Percentiles rank a stretch among this genome's conserved stretches.
Evolutionary conservation across 306 rosid genomes (phyloP).

Genomic region (Alnus glutinosa): DNA sequence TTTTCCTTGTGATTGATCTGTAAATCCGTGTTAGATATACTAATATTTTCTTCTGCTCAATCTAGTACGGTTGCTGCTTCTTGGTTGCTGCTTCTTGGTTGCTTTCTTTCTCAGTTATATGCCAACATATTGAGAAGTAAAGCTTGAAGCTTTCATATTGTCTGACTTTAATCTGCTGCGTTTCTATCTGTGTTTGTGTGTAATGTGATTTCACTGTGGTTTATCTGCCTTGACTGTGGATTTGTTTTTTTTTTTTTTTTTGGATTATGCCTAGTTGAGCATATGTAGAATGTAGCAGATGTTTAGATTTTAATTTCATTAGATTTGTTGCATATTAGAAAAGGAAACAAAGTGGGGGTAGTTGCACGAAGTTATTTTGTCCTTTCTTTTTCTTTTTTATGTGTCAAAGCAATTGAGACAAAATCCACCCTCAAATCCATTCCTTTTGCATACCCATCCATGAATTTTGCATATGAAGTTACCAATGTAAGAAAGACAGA

Average conservation of each 20-base stretch:
- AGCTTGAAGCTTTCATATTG: not conserved
- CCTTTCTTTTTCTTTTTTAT: too few relatives aligned
- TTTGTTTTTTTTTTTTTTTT: not conserved
- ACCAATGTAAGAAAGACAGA: not conserved
- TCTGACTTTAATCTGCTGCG: not conserved
- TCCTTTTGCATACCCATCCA: not conserved
- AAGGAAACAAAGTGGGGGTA: not conserved
- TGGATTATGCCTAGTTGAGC: not conserved
- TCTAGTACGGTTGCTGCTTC: slow-evolving; percentile 87
- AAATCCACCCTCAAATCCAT: not conserved
- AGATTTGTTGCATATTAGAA: not conserved
- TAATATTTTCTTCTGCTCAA: slow-evolving; percentile 73
- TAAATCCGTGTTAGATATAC: slow-evolving; percentile 74
- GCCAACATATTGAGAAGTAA: not conserved
- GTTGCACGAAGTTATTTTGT: not conserved
- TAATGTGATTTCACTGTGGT: not conserved
- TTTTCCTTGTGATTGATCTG: slow-evolving; percentile 44
- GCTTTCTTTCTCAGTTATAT: slow-evolving; percentile 15
- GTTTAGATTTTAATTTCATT: not conserved
- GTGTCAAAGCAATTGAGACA: not conserved
- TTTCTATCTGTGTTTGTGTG: too few relatives aligned
- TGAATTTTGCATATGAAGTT: not conserved
- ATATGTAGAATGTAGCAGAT: not conserved
- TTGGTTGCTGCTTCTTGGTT: slow-evolving; percentile 92
- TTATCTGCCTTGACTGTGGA: not conserved